A percentile compares a stretch with the other conserved stretches of the same genome.
Evolutionary conservation across 495 filamentous ascomycete genomes (phyloP).

Genomic region (Delitschia confertaspora): DNA sequence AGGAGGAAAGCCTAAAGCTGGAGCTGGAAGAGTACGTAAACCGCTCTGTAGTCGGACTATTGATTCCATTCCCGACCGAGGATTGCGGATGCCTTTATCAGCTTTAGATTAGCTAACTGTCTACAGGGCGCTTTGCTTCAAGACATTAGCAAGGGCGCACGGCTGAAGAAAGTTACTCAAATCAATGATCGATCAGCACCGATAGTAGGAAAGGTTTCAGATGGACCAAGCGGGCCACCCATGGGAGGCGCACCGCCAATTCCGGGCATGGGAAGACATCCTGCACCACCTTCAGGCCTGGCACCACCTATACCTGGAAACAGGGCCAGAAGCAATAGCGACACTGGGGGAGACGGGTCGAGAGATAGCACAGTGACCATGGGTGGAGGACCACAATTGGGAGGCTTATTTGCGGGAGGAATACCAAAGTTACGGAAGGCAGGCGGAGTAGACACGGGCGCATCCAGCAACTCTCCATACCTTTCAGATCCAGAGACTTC

Average conservation of each 20-base stretch:
- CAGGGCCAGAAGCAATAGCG: constrained; percentile 74
- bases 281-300: constrained; percentile 55
- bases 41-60: not conserved
- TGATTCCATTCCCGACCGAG: not conserved
- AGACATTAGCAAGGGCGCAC: constrained; percentile 77
- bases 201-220: constrained; percentile 47
- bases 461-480: constrained; percentile 65
- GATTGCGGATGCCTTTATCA: not conserved
- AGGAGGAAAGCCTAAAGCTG: constrained; percentile 40
- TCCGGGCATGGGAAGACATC: constrained; percentile 55
- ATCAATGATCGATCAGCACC: constrained; percentile 88
- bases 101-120: constrained; percentile 25
- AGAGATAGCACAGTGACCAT: constrained; percentile 36
- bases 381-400: constrained; percentile 69
- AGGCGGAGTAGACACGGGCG: constrained; percentile 80
- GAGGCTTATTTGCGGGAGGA: constrained; percentile 82
- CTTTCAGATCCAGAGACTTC: constrained; percentile 69
- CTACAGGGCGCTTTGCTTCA: constrained; percentile 73
- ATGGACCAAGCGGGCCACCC: constrained; percentile 49
- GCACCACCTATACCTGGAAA: constrained; percentile 67
- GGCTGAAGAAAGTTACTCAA: constrained; percentile 73
- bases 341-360: constrained; percentile 44
- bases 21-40: constrained; percentile 46
- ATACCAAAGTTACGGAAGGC: constrained; percentile 92
- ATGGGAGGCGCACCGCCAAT: constrained; percentile 72